Conservation (phyloP, 192 early-diverging fungal species). For the Rhizophagus clarus region DNA sequence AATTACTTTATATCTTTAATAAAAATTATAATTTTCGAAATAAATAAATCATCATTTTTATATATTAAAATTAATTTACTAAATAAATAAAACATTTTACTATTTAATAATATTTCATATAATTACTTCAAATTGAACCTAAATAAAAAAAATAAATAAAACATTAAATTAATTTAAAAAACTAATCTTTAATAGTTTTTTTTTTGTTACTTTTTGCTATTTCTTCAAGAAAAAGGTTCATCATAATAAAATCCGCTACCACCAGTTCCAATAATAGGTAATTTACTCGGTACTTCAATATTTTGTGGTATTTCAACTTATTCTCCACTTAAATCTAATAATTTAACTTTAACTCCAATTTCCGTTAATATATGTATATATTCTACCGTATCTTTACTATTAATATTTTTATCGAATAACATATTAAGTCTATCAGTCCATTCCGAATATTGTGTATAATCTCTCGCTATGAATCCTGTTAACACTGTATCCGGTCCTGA, state of each 20-base stretch:
- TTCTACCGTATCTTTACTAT: slow-evolving; percentile 67
- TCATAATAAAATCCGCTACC: slow-evolving; percentile 31
- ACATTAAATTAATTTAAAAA: neutral
- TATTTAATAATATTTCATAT: too few species aligned
- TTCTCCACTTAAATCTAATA: slow-evolving; percentile 71
- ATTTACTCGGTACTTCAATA: slow-evolving; percentile 26
- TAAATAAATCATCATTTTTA: too few species aligned
- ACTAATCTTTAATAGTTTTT: too few species aligned
- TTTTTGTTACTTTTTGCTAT: too few species aligned
- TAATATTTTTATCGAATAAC: slow-evolving; percentile 65
- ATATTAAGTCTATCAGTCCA: slow-evolving; percentile 79
- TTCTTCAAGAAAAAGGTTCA: slow-evolving; percentile 22
- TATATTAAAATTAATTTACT: too few species aligned
- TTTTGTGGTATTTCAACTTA: slow-evolving; percentile 51
- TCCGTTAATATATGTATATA: slow-evolving; percentile 66
- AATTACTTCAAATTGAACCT: too few species aligned
- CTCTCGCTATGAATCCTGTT: slow-evolving; percentile 58
- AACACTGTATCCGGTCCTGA: slow-evolving; percentile 41
- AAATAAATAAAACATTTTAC: too few species aligned
- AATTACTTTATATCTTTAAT: too few species aligned
- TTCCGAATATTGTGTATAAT: slow-evolving; percentile 54
- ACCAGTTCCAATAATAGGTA: slow-evolving; percentile 4
- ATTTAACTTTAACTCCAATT: slow-evolving; percentile 63
- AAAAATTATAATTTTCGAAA: too few species aligned
- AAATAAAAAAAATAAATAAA: too few species aligned